Evolutionary conservation across 2,329 filamentous ascomycete species (phyloP).

Genomic region (Bipolaris zeicola): DNA sequence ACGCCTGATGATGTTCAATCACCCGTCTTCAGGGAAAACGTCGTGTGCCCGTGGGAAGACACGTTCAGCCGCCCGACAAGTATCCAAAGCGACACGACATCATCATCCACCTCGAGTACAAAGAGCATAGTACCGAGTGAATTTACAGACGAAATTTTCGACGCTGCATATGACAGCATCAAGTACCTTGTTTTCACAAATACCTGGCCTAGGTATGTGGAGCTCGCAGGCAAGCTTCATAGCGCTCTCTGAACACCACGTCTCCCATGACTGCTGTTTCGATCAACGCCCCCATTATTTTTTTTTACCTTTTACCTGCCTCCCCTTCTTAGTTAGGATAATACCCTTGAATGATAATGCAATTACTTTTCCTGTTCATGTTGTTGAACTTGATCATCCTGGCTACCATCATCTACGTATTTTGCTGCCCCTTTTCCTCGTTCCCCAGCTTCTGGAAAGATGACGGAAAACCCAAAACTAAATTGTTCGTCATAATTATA

Average conservation of each 20-base stretch:
- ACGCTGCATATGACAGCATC: conserved; percentile 46
- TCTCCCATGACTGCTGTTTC: not conserved
- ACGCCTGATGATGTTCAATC: conserved; percentile 33
- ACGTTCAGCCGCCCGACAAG: conserved; percentile 41
- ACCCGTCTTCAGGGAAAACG: conserved; percentile 37
- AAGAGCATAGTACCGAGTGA: conserved; percentile 42
- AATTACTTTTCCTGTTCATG: no score
- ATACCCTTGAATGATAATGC: not conserved
- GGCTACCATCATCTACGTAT: no score
- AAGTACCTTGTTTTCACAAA: conserved; percentile 49
- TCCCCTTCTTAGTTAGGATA: not conserved
- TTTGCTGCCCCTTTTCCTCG: no score
- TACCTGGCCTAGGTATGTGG: conserved; percentile 46
- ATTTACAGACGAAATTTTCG: conserved; percentile 43
- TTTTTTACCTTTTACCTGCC: not conserved
- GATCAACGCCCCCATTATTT: not conserved
- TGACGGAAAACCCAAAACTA: no score
- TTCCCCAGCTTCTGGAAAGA: no score
- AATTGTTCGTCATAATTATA: no score
- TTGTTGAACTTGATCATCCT: no score
- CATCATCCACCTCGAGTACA: conserved; percentile 30
- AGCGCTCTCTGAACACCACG: not conserved
- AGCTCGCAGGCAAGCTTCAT: conserved; percentile 30
- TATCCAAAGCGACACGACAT: conserved; percentile 35
- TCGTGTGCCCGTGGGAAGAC: conserved; percentile 48